phyloP scores from a whole-genome alignment of 257 asterid species.

The Solanum medicagineum region DNA sequence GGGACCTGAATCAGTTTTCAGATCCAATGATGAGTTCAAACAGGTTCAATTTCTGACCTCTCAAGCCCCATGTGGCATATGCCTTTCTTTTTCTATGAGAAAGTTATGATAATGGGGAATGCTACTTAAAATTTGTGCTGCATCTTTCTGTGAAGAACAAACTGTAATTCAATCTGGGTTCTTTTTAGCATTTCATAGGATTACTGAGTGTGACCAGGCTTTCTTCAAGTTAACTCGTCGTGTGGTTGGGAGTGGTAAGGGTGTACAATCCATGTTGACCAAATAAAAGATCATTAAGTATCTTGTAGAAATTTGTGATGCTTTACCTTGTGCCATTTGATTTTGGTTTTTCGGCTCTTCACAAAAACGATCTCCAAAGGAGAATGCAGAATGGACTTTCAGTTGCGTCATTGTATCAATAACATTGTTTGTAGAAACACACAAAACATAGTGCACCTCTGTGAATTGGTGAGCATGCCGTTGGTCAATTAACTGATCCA shows the following conservation, averaged over 20 bases:
- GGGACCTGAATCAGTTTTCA: conserved; percentile 79
- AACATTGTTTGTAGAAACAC: neutral
- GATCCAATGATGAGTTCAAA: conserved; percentile 90
- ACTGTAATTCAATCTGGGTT: neutral
- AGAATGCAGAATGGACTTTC: neutral
- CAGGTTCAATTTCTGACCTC: conserved; percentile 37
- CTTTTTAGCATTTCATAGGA: neutral
- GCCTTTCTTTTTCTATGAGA: neutral
- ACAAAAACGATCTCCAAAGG: neutral
- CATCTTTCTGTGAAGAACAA: neutral
- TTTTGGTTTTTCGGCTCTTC: neutral
- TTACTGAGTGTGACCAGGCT: neutral
- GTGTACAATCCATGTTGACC: neutral
- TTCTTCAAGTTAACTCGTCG: neutral
- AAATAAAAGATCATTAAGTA: neutral
- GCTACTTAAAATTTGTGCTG: neutral
- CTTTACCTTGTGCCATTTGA: neutral
- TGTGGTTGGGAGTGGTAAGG: neutral
- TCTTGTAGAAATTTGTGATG: neutral
- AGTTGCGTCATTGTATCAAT: neutral
- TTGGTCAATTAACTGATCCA: neutral
- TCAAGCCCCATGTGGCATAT: neutral
- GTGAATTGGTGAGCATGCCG: neutral
- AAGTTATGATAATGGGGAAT: neutral
- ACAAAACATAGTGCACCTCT: neutral